Conservation (phyloP, 75 land plant species). For the Pseudotsuga menziesii region DNA sequence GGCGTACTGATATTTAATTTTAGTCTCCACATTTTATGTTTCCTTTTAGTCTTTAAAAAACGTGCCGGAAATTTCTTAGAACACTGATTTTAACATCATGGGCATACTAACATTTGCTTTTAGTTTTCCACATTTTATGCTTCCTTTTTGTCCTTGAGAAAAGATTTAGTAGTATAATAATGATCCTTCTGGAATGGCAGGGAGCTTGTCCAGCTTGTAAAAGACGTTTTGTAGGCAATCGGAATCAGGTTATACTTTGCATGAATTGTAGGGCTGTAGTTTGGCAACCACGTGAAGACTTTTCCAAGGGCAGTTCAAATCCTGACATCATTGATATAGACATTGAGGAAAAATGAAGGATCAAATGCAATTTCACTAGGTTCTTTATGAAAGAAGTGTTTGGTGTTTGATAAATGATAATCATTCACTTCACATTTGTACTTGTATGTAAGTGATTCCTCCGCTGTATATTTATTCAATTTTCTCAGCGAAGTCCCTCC, state of each 20-base stretch:
- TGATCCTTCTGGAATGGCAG: constrained; percentile 31
- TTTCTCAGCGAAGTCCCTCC: neutral
- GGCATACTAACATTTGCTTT: neutral
- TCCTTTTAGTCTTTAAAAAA: neutral
- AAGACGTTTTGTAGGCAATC: constrained; percentile 72
- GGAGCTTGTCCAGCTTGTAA: constrained; percentile 93
- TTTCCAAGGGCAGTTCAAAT: constrained; percentile 41
- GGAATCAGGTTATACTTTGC: constrained; percentile 71
- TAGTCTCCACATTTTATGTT: neutral
- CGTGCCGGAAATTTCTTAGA: too few relatives aligned
- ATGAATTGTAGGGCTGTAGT: constrained; percentile 77
- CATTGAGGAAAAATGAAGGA: constrained; percentile 64
- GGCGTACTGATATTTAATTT: neutral
- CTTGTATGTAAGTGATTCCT: neutral
- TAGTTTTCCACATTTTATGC: neutral
- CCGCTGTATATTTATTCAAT: neutral
- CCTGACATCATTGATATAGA: constrained; percentile 88
- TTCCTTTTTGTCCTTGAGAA: neutral
- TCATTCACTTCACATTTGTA: neutral
- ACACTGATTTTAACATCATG: neutral
- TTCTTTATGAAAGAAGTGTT: neutral
- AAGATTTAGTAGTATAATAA: neutral
- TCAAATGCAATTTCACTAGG: neutral
- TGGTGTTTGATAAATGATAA: neutral
- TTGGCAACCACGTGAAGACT: constrained; percentile 89